These are phyloP conservation scores for Vitis hybrid DNA, from an alignment of 177 flowering plant genomes.

Conservation along the genomic window DNA sequence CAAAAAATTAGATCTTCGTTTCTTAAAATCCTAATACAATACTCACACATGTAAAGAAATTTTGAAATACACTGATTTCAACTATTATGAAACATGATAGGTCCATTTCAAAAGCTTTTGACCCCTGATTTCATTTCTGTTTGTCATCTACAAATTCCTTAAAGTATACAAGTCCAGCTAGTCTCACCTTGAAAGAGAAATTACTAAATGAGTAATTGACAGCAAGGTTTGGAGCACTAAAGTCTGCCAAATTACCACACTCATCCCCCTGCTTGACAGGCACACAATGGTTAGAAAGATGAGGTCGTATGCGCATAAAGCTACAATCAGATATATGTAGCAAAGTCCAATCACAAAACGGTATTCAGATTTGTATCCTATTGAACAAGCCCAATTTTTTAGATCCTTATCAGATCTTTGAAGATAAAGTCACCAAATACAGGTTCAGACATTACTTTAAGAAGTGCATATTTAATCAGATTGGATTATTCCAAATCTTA, in stretches of 20 bases:
- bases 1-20: too few relatives aligned
- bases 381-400: too few relatives aligned
- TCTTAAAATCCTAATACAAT: too few relatives aligned
- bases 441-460: too few relatives aligned
- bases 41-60: too few relatives aligned
- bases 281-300: slow-evolving; percentile 1
- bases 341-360: not conserved
- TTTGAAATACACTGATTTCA: too few relatives aligned
- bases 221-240: slow-evolving; percentile 50
- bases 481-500: too few relatives aligned
- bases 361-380: not conserved
- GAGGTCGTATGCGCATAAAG: not conserved
- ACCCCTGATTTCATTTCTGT: not conserved
- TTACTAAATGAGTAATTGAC: slow-evolving; percentile 92
- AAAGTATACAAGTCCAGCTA: not conserved
- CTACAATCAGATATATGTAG: not conserved
- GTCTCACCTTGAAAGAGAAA: slow-evolving; percentile 87
- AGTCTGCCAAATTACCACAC: slow-evolving; percentile 80
- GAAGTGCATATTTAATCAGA: too few relatives aligned
- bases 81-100: too few relatives aligned
- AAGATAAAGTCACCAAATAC: too few relatives aligned
- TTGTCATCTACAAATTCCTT: not conserved
- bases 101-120: too few relatives aligned
- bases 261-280: slow-evolving; percentile 72
- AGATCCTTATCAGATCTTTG: too few relatives aligned